Conservation (phyloP, 768 basidiomycete species). For the Serendipita vermifera region DNA sequence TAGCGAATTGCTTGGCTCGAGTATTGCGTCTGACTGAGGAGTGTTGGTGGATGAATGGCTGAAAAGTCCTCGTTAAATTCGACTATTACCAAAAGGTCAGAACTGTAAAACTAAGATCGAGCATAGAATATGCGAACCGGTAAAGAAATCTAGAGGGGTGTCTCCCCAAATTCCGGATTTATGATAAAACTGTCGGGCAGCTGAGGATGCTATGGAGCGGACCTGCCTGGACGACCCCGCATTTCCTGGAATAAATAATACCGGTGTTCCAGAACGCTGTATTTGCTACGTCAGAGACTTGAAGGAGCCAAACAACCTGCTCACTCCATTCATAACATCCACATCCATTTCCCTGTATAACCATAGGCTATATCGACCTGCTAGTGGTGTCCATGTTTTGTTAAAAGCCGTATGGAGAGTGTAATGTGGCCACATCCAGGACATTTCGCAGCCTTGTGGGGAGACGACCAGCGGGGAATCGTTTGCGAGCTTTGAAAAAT, state of each 20-base stretch:
- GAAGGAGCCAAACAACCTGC: slow-evolving; percentile 21
- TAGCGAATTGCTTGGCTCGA: slow-evolving; percentile 56
- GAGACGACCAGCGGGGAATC: slow-evolving; percentile 30
- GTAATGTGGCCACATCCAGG: slow-evolving; percentile 91
- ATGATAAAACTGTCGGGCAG: slow-evolving; percentile 62
- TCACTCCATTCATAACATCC: slow-evolving; percentile 55
- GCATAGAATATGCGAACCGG: slow-evolving; percentile 38
- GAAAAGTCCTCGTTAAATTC: slow-evolving; percentile 97
- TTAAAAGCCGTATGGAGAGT: slow-evolving; percentile 57
- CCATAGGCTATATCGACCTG: slow-evolving; percentile 68
- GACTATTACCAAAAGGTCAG: slow-evolving; percentile 32
- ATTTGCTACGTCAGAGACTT: slow-evolving; percentile 6
- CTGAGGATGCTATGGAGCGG: slow-evolving; percentile 88
- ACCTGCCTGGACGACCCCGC: slow-evolving; percentile 91
- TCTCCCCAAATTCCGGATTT: slow-evolving; percentile 38
- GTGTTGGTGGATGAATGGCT: slow-evolving; percentile 83
- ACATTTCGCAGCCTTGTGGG: slow-evolving; percentile 91
- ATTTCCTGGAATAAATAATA: slow-evolving; percentile 94
- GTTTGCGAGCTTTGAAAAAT: slow-evolving; percentile 2
- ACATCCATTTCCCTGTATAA: slow-evolving; percentile 77
- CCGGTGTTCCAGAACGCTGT: slow-evolving; percentile 53
- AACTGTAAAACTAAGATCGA: background rate
- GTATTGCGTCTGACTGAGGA: slow-evolving; percentile 70
- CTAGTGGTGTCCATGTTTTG: slow-evolving; percentile 54
- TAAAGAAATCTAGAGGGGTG: slow-evolving; percentile 70